Conservation (phyloP, 352 stramenopile genomes). For the Aphanomyces cochlioides region DNA sequence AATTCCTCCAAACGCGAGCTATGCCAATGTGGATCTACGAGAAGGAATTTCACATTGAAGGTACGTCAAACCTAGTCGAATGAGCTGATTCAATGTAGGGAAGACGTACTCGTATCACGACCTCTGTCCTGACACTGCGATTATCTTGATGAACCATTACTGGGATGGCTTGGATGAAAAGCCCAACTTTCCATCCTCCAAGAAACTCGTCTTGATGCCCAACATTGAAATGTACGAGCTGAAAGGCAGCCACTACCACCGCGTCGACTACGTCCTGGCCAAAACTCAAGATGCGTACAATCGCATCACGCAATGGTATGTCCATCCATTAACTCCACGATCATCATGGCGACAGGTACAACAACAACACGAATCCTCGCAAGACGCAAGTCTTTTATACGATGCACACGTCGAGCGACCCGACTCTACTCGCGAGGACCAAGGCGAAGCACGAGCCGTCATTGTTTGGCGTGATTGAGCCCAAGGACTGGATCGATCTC, state of each 20-base stretch:
- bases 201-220: constrained; percentile 37
- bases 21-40: constrained; percentile 49
- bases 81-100: neutral
- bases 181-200: constrained; percentile 34
- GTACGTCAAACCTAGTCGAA: neutral
- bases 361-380: constrained; percentile 48
- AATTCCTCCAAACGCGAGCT: constrained; percentile 40
- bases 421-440: neutral
- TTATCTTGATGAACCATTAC: constrained; percentile 60
- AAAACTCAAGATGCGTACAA: constrained; percentile 48
- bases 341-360: constrained; percentile 8
- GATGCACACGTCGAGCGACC: constrained; percentile 49
- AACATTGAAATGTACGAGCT: constrained; percentile 49
- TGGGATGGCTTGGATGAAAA: constrained; percentile 35
- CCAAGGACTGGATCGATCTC: constrained; percentile 46
- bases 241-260: constrained; percentile 42
- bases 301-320: constrained; percentile 21
- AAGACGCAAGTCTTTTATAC: constrained; percentile 49
- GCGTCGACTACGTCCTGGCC: constrained; percentile 48
- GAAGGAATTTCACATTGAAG: constrained; percentile 36
- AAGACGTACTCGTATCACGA: constrained; percentile 45
- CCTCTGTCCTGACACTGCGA: constrained; percentile 42
- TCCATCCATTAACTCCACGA: neutral
- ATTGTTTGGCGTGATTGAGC: neutral
- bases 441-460: constrained; percentile 4